Base-by-base conservation (phyloP, 176 grass and related monocot genomes). In the Puya raimondii region DNA sequence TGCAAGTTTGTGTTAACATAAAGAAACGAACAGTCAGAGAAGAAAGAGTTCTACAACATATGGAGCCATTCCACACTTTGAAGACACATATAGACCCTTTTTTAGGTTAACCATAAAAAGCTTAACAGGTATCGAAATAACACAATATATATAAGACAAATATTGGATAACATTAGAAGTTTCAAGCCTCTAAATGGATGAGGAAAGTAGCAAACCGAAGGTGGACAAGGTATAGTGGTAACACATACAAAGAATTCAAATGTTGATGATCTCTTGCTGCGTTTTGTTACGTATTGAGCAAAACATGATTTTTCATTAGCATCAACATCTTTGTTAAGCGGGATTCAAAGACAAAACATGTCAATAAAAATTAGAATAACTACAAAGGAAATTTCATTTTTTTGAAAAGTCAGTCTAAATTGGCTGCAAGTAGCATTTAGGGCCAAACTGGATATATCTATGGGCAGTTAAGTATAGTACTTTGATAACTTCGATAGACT, bases 311-410 rank as follows among this genome's bases (percentile, higher is more conserved):
- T 61, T 16, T 10, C 2, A 61, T 61, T 61, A 61, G 17, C 21
- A 20, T 9, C n/a, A n/a, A 61, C 21, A 20, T 20, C 10, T 21
- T 22, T 61, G 56, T 10, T 61, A 61, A 61, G 56, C 14, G 22
- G 56, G 52, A 80, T 42, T 42, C 9, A 78, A 65, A 47, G 74
- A 78, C 27, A 65, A 50, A 63, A 63, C n/a, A 4, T 23, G 17
- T 15, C 52, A 70, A 47, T 3, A 23, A 61, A 2, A 79, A 74
- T 49, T 29, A 69, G 9, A 72, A 48, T 80, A 56, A 66, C 17
- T 27, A 27, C 58, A 14, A 27, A 12, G 47, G 11, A 3, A 76
- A 20, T 67, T 9, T 23, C 63, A 14, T 18, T 48, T 48, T 48
- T 54, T 74, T 74, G 53, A 26, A 42, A 6, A 42, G 33, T 42